Base-by-base conservation (phyloP, 208 protist species). In the Trypanosoma platydactyli region DNA sequence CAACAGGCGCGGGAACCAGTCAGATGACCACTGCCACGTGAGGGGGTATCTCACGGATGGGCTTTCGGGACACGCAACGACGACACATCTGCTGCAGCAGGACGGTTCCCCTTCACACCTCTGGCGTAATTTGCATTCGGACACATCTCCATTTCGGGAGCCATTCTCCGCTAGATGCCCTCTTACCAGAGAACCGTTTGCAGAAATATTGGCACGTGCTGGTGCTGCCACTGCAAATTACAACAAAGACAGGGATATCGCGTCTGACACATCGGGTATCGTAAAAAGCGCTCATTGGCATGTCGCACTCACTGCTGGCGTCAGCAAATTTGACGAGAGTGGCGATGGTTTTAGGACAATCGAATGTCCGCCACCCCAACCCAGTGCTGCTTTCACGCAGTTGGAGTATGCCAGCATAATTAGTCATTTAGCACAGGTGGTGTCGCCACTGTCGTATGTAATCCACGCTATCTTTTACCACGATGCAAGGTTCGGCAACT, bases 391-490 rank as follows among this genome's bases (percentile, higher is more conserved):
- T 18, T 18, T 45, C 20, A 12, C 20, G 6, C 33, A 38, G 33
- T 54, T 65, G 1, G 29, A 48, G 4, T 33, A 53, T 27, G 42
- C 15, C 18, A 24, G 12, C 9, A 68, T 66, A 4, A 22, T 65
- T 27, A 22, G 27, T 20, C 48, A 68, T 24, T 30, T 66, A 5
- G 20, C 27, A 6, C 45, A 22, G 12, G 7, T 66, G 22, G 48
- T 66, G 3, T 20, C 61, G 30, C 50, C 61, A 11, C 18, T 66
- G 25, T 66, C 61, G 0, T 78, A 61, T 52, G 30, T 50, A 1
- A 72, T 77, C 4, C 63, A 67, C 38, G 74, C 48, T 0, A 79
- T 84, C 55, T 73, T 79, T 59, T 89, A 80, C 65, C 84, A 83
- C 56, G 75, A 84, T 64, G 59, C 58, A 12, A 73, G 81, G 50